phyloP scores from a whole-genome alignment of 306 rosid species.

The Lathyrus aphaca region DNA sequence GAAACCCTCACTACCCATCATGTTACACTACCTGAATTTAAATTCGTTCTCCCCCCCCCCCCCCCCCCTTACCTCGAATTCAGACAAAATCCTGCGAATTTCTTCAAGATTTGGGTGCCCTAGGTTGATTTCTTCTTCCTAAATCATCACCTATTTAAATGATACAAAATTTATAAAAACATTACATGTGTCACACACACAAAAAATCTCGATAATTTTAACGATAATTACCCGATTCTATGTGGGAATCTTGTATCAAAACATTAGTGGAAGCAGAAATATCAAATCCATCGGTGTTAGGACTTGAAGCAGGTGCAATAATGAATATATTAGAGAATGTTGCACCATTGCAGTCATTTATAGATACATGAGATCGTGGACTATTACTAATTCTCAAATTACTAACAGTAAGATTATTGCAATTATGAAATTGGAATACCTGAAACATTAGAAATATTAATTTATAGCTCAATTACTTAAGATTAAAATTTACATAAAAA shows the following conservation, averaged over 20 bases:
- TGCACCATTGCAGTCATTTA: constrained; percentile 3
- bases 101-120: too few species aligned
- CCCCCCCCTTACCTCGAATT: too few species aligned
- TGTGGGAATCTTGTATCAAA: constrained; percentile 18
- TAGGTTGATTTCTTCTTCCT: too few species aligned
- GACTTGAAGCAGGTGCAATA: constrained; percentile 46
- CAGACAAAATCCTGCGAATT: too few species aligned
- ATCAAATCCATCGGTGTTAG: constrained; percentile 58
- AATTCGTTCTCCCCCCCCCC: too few species aligned
- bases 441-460: neutral
- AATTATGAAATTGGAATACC: neutral
- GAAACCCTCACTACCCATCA: too few species aligned
- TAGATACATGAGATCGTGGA: constrained; percentile 34
- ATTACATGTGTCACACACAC: neutral
- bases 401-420: constrained; percentile 3
- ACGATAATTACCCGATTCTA: constrained; percentile 37
- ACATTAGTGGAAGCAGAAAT: constrained; percentile 36
- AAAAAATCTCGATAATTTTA: neutral
- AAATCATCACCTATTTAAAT: constrained; percentile 45
- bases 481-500: neutral
- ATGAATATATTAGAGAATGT: constrained; percentile 7
- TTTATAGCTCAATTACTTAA: neutral
- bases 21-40: too few species aligned
- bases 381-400: neutral
- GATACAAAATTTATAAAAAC: neutral